phyloP scores from a whole-genome alignment of 805 yeast genomes.

The Candida loeiensis region DNA sequence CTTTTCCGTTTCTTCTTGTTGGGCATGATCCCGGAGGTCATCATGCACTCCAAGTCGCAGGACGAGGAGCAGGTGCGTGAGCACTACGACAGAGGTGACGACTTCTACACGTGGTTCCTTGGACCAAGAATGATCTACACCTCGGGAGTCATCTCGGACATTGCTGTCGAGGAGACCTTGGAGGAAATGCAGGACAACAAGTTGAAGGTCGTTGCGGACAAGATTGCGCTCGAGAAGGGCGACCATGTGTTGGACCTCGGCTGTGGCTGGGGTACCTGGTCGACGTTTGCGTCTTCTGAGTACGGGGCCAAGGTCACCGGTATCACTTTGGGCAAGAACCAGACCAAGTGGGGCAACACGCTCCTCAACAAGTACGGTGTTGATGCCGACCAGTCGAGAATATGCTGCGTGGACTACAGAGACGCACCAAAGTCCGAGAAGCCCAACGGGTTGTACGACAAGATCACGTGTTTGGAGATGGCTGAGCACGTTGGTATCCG shows the following conservation, averaged over 20 bases:
- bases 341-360: conserved; percentile 83
- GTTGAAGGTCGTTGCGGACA: conserved; percentile 81
- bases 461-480: conserved; percentile 90
- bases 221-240: conserved; percentile 68
- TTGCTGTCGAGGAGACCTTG: conserved; percentile 57
- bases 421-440: conserved; percentile 71
- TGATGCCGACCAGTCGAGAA: conserved; percentile 62
- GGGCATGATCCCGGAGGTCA: conserved; percentile 90
- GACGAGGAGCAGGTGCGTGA: conserved; percentile 96
- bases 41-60: conserved; percentile 87
- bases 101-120: conserved; percentile 88
- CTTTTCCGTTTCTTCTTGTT: conserved; percentile 77
- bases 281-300: conserved; percentile 75
- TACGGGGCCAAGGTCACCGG: conserved; percentile 88
- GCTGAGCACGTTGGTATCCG: conserved; percentile 95
- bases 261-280: conserved; percentile 96
- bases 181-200: conserved; percentile 87
- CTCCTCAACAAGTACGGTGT: conserved; percentile 69
- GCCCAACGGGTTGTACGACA: conserved; percentile 57
- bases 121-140: conserved; percentile 96
- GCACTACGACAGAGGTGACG: conserved; percentile 95
- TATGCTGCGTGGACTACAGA: conserved; percentile 83
- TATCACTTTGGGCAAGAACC: conserved; percentile 84
- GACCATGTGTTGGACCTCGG: conserved; percentile 82
- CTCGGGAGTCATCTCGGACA: conserved; percentile 74